Base-by-base conservation (phyloP, 345 rosid species). In the Crucihimalaya himalaica region DNA sequence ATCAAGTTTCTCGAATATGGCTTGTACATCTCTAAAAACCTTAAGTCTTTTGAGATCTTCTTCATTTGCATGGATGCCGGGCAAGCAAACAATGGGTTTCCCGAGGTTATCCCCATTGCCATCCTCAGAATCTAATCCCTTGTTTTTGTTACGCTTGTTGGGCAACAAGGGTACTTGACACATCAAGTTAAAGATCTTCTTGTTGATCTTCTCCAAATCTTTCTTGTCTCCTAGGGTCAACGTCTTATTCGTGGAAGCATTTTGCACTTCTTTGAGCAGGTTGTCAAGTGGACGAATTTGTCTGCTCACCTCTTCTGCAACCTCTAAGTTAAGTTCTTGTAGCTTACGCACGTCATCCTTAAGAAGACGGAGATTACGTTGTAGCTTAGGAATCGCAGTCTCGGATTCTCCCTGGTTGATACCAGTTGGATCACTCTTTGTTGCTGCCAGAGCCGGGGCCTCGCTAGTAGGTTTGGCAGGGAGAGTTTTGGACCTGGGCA, bases 131-230 rank as follows among this genome's bases (percentile, higher is more conserved):
- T 63, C 66, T 8, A 2, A 21, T 14, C 32, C 68, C 50, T 11
- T 59, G 15, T 19, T 37, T 23, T 73, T 53, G 19, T 25, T 73
- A 29, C 37, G 35, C 39, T 61, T 46, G 18, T 31, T 79, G 66
- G 77, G 81, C 10, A 74, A 35, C 68, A 71, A 20, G 1, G 83
- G 79, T 18, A 82, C 79, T 23, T 56, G 61, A 71, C 55, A 66
- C 76, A 73, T 79, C 71, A 82, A 50, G 63, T 68, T 73, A 45
- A 75, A 73, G 68, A 82, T 65, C 66, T 76, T 75, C 74, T 66
- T 76, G 73, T 72, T 73, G 74, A 76, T 43, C 6, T 64, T 77
- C 3, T 61, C 74, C 63, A 75, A 16, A 0, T 68, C 79, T 15
- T 68, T 68, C 69, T 60, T 51, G 35, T 42, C 32, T n/a, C 74